Evolutionary conservation across 2,329 filamentous ascomycete genomes (phyloP).

Genomic region (Ambrosiella beaveri): DNA sequence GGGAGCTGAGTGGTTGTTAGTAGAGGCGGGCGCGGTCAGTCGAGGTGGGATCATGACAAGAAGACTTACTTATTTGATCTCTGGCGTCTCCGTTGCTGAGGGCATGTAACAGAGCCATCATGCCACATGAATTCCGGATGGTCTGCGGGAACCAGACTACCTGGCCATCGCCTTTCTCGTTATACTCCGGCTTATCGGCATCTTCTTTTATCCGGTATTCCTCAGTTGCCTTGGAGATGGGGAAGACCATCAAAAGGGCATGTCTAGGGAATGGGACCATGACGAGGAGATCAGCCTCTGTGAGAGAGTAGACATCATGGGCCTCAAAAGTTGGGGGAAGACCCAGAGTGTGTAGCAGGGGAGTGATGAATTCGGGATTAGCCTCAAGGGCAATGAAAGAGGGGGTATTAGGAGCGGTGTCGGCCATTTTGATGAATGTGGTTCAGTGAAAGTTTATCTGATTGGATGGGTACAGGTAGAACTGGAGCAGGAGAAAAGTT

Average conservation of each 20-base stretch:
- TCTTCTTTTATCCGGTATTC: slow-evolving; percentile 60
- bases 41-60: not conserved
- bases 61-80: slow-evolving; percentile 36
- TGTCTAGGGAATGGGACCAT: slow-evolving; percentile 79
- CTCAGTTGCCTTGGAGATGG: slow-evolving; percentile 65
- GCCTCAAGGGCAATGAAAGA: slow-evolving; percentile 44
- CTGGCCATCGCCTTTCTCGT: slow-evolving; percentile 47
- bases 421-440: not conserved
- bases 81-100: slow-evolving; percentile 59
- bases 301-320: slow-evolving; percentile 84
- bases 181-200: slow-evolving; percentile 42
- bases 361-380: slow-evolving; percentile 79
- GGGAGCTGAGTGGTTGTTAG: slow-evolving; percentile 20
- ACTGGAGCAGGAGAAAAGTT: too few species aligned
- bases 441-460: not conserved
- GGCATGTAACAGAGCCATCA: slow-evolving; percentile 77
- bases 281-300: slow-evolving; percentile 65
- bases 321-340: slow-evolving; percentile 60
- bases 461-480: too few species aligned
- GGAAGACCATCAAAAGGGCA: slow-evolving; percentile 83
- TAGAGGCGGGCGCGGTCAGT: not conserved
- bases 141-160: slow-evolving; percentile 93
- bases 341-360: slow-evolving; percentile 66
- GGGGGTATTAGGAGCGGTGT: not conserved
- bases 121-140: slow-evolving; percentile 79